These are phyloP conservation scores for Zalaria obscura DNA, from an alignment of 2,329 filamentous ascomycete species.

Conservation along the genomic window DNA sequence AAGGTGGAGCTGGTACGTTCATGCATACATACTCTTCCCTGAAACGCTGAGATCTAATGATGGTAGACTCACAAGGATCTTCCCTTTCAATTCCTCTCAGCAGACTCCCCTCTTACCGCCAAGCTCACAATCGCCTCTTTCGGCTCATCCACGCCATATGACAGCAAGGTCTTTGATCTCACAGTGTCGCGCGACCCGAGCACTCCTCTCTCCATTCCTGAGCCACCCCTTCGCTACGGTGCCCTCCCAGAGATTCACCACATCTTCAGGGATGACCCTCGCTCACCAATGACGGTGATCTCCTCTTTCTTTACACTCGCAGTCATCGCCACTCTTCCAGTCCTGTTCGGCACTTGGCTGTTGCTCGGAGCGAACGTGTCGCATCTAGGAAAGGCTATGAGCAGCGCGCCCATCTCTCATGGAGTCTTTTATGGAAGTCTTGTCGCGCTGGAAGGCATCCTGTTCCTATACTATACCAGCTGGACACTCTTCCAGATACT, in stretches of 20 bases:
- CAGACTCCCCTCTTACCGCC: conserved; percentile 57
- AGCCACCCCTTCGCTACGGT: conserved; percentile 67
- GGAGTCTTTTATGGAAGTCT: conserved; percentile 76
- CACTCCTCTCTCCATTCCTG: conserved; percentile 43
- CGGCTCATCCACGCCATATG: conserved; percentile 54
- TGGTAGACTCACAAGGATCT: conserved; percentile 74
- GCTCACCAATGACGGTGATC: conserved; percentile 66
- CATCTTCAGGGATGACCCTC: conserved; percentile 68
- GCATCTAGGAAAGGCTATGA: conserved; percentile 63
- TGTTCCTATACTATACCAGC: conserved; percentile 83
- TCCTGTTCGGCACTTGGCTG: conserved; percentile 61
- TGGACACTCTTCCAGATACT: conserved; percentile 90
- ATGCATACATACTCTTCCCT: background rate
- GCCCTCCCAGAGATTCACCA: conserved; percentile 78
- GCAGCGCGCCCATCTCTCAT: conserved; percentile 67
- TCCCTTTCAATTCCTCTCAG: conserved; percentile 63
- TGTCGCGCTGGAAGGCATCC: conserved; percentile 74
- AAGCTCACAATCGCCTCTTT: conserved; percentile 78
- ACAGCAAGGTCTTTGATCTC: conserved; percentile 59
- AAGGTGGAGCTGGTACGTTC: conserved; percentile 66
- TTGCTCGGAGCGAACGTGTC: conserved; percentile 68
- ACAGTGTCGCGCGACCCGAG: conserved; percentile 50
- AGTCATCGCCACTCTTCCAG: conserved; percentile 59
- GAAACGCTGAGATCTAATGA: conserved; percentile 15
- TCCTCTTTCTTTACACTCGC: conserved; percentile 63